Percentiles rank a stretch among this genome's conserved stretches.
Evolutionary conservation across 176 grass and related monocot species (phyloP).

Genomic region (Zea mays): Zm-B73-REFERENCE-NAM-5.0 NC_050096.1:199622501-199623000

Average conservation of each 20-base stretch:
- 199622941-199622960: too few species aligned
- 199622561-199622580: background rate
- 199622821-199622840: too few species aligned
- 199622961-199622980: too few species aligned
- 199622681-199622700: conserved; percentile 85
- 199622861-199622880: background rate
- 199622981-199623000: too few species aligned
- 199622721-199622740: conserved; percentile 70
- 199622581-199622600: conserved; percentile 85
- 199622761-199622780: conserved; percentile 78
- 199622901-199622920: conserved; percentile 39
- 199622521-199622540: too few species aligned
- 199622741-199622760: conserved; percentile 91
- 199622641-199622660: conserved; percentile 94
- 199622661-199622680: conserved; percentile 74
- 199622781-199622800: too few species aligned
- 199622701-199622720: conserved; percentile 79
- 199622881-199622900: background rate
- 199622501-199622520: too few species aligned
- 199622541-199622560: too few species aligned
- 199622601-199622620: conserved; percentile 78
- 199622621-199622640: conserved; percentile 91
- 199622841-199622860: too few species aligned
- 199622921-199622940: too few species aligned
- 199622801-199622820: too few species aligned